Base-by-base conservation (phyloP, 352 stramenopile genomes). In the Phytophthora citricola region DNA sequence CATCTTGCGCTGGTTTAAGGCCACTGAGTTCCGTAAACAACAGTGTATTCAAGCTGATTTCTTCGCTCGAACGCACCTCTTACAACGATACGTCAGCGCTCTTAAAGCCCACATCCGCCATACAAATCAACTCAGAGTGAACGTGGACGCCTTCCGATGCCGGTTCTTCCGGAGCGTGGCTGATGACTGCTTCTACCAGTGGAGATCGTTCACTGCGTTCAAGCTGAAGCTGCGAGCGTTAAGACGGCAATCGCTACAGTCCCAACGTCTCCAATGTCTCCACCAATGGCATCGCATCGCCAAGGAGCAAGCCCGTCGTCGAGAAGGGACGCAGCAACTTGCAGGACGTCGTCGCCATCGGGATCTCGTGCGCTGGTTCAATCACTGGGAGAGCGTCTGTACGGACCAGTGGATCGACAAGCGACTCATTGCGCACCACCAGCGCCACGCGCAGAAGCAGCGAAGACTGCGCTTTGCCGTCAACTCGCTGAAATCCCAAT, bases 361-460 rank as follows among this genome's bases (percentile, higher is more conserved):
- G 3, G 26, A 63, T 0, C 58, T 84, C 11, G 0, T 38, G 0
- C 6, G 14, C 9, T 75, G 60, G 48, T 74, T 87, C 26, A 62
- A 41, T 20, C 78, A 83, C 44, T 87, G 78, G 78, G 78, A 87
- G 54, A 84, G 73, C 27, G 78, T 83, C n/a, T 70, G 63, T 39
- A 87, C 76, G 7, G 78, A 87, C 26, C 47, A 27, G 38, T 87
- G 78, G 74, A 60, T 81, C 38, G 46, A 71, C 1, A 43, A 60
- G 3, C 59, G 75, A 7, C 58, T 87, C 11, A n/a, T 81, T 2
- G 52, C 56, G 2, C 49, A 78, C 29, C 77, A 86, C 36, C 54
- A 54, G 5, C 57, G 48, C 10, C 43, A 75, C 50, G 56, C 46
- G 8, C 66, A 71, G 38, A 61, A 52, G 34, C 58, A 51, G 5